These are phyloP conservation scores for Beta lomatogona DNA, from an alignment of 179 eudicot species.

Conservation along the genomic window DNA sequence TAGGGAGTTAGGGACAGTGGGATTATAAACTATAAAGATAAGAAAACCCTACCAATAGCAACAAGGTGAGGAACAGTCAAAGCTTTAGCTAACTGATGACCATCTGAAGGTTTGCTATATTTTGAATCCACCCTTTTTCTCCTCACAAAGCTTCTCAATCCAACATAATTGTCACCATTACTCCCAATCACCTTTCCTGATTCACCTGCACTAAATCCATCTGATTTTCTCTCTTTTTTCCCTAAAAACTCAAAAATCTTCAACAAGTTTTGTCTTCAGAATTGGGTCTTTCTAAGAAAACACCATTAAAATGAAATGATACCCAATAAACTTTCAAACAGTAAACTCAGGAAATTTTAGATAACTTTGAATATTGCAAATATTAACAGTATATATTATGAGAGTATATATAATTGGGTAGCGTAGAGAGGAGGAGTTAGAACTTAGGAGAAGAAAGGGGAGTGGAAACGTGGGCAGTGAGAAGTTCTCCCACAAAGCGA, in stretches of 20 bases:
- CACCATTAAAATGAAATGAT: background rate
- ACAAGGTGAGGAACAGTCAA: conserved; percentile 77
- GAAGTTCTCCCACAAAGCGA: too few species aligned
- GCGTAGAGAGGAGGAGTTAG: too few species aligned
- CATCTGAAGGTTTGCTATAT: conserved; percentile 38
- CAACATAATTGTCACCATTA: conserved; percentile 10
- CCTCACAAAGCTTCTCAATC: conserved; percentile 66
- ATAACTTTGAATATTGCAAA: too few species aligned
- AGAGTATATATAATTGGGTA: too few species aligned
- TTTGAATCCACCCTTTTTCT: conserved; percentile 89
- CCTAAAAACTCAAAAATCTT: too few species aligned
- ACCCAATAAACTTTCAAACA: conserved; percentile 5
- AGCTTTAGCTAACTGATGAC: conserved; percentile 78
- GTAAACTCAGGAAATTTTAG: background rate
- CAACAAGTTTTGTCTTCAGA: background rate
- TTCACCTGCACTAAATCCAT: conserved; percentile 31
- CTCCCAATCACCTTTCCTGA: conserved; percentile 8
- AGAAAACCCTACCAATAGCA: conserved; percentile 63
- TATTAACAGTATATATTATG: too few species aligned
- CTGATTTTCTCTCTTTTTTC: background rate
- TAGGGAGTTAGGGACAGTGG: background rate
- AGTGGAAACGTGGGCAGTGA: too few species aligned
- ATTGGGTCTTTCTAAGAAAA: conserved; percentile 4
- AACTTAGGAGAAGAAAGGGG: too few species aligned
- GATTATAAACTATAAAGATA: too few species aligned